Evolutionary conservation across 805 yeast genomes (phyloP), one percentile per base, ranked within the genome.

Genomic region (Ogataea methylovora): DNA sequence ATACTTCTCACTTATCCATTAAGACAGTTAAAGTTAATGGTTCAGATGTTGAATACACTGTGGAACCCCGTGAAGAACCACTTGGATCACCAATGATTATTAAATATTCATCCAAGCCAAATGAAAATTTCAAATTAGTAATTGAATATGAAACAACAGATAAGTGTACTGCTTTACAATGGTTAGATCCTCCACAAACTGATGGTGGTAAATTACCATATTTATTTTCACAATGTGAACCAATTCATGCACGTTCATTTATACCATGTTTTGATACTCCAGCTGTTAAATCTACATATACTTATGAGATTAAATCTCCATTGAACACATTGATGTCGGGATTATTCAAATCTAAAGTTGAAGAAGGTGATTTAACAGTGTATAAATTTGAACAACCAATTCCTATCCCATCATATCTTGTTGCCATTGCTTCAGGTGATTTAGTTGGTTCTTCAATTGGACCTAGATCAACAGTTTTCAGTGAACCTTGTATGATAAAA

Each of bases 181-280:
- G 92, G 77, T 62, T 87, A 34, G 73, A 72, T n/a, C 76, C 79
- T 24, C 75, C 68, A 34, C 83, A 79, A 46, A 82, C 94, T 8
- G 77, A 77, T 31, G 94, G 88, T 13, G 73, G 77, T 40, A 71
- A 69, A 27, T 65, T 67, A 18, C 86, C 85, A 1, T 81, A 75
- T 55, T 66, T 87, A 38, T 87, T 86, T 56, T 84, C 95, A 9
- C 96, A 87, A 60, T 74, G 94, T 52, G 94, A 87, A 61, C 87
- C 95, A 24, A 86, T 84, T 43, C 95, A 87, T 51, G 92, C 95
- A 6, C 71, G 96, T 49, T 73, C 90, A 12, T 67, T 86, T 50
- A 79, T 83, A 61, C 96, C 96, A 8, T 83, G 86, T 48, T 87
- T 87, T 52, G 96, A 87, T 56, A 86, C 96, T 0, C 95, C 96